Evolutionary conservation across 257 asterid genomes (phyloP), one percentile per base, ranked within the genome.

Genomic region (Oldenlandia corymbosa): DNA sequence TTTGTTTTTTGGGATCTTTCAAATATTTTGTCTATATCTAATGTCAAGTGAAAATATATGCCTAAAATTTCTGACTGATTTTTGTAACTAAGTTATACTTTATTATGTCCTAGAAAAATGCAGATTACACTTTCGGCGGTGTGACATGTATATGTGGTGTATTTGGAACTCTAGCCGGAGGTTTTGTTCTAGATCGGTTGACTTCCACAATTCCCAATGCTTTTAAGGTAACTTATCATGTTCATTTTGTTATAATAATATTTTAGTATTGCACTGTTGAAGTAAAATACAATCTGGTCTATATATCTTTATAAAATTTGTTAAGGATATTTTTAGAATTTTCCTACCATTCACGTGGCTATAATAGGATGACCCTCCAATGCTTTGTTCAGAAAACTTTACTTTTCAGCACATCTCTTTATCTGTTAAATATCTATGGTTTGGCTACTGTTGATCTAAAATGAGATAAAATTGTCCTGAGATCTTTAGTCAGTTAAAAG

Each of bases 121-220:
- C 99, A 32, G 99, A 92, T 80, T 77, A 85, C 66, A 69, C 82
- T 77, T 90, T 93, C 75, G 99, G 99, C 66, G 99, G 91, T 18
- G 75, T 93, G 64, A 90, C 97, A 16, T 82, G 81, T 57, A 60
- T 87, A 13, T 93, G 88, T 68, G 99, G 99, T 53, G 71, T 93
- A 77, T 34, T 93, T 17, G 99, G 99, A 70, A 78, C 99, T n/a
- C n/a, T 93, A 62, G 90, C 88, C 6, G 99, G 99, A 43, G 99
- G 97, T 70, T 70, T 75, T 42, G 39, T 83, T 71, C 88, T 93
- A 30, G 99, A 93, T 73, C 79, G 27, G 43, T 79, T 93, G 81
- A 74, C 75, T 59, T 83, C 96, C 70, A 90, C 97, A 2, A 67
- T 93, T 71, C 39, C 85, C 60, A 93, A 87, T 83, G 97, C 99